phyloP scores from a whole-genome alignment of 2,329 filamentous ascomycete species.

The Fusarium sp. region DNA sequence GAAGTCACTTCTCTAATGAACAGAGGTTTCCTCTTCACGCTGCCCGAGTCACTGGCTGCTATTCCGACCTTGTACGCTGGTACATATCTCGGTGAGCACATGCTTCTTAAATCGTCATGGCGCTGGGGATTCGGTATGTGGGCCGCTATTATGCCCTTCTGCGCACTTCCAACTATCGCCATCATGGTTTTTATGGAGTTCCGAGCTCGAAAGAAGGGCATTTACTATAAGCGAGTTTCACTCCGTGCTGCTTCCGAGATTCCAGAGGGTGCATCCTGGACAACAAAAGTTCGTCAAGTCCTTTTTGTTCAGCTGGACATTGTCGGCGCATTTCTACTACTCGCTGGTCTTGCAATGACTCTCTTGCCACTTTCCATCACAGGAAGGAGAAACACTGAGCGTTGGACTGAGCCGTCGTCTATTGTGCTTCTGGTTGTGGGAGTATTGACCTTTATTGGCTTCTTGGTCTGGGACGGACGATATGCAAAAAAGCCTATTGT shows the following conservation, averaged over 20 bases:
- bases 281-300: neutral
- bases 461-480: conserved; percentile 29
- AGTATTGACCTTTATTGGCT: conserved; percentile 15
- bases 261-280: neutral
- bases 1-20: conserved; percentile 33
- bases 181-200: conserved; percentile 34
- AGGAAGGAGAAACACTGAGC: conserved; percentile 22
- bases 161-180: conserved; percentile 22
- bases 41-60: conserved; percentile 30
- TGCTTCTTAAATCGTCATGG: conserved; percentile 20
- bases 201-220: conserved; percentile 7
- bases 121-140: conserved; percentile 36
- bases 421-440: conserved; percentile 25
- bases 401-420: conserved; percentile 21
- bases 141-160: conserved; percentile 21
- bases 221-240: conserved; percentile 1
- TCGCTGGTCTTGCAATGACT: conserved; percentile 31
- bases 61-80: conserved; percentile 31
- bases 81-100: conserved; percentile 32
- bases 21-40: conserved; percentile 29
- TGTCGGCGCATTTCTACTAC: conserved; percentile 20
- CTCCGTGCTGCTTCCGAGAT: conserved; percentile 5
- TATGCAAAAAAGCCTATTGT: conserved; percentile 25
- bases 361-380: conserved; percentile 28
- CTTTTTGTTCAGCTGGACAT: conserved; percentile 22